Base-by-base conservation (phyloP, 2,329 filamentous ascomycete species). In the Helotiales sp. region DNA sequence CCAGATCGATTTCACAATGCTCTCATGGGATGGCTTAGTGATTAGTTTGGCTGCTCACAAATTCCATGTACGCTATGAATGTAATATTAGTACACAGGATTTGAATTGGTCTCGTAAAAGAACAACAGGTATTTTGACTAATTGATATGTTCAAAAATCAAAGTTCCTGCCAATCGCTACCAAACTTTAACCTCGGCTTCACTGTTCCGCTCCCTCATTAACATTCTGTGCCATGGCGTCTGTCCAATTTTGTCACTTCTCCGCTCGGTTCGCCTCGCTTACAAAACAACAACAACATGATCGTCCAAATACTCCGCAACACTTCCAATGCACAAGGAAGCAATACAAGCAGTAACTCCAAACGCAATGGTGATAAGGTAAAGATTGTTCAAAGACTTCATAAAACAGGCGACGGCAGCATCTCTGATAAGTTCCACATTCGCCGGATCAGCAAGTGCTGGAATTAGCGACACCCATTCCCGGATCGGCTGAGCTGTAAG, bases 281-380 rank as follows among this genome's bases (percentile, higher is more conserved):
- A 72, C 72, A 82, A 79, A 22, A 81, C 78, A 30, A 83, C 82
- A 6, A 81, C 82, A 55, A 83, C 80, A 75, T 83, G 80, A 65
- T 83, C 79, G 70, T 81, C 78, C 80, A 83, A 83, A 66, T 81
- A 83, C 72, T 79, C 72, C 28, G 74, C 76, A 61, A 86, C 84
- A 69, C 84, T 79, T 0, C 82, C 82, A 71, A 86, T 76, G 70
- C 85, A 85, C 64, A 81, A 80, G 24, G 83, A 80, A 0, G 83
- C 77, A n/a, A 86, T 65, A 59, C 85, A 82, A 22, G 81, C 81
- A 1, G 83, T 68, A 0, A 70, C 79, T 0, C 84, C 85, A 70
- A 86, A 86, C 0, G 82, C 84, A 72, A 86, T 85, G 67, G 82
- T 84, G 15, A 81, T 79, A 75, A 82, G 81, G 70, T 86, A 87